These are phyloP conservation scores for Pleurotus giganteus DNA, from an alignment of 768 basidiomycete genomes.

Conservation along the genomic window DNA sequence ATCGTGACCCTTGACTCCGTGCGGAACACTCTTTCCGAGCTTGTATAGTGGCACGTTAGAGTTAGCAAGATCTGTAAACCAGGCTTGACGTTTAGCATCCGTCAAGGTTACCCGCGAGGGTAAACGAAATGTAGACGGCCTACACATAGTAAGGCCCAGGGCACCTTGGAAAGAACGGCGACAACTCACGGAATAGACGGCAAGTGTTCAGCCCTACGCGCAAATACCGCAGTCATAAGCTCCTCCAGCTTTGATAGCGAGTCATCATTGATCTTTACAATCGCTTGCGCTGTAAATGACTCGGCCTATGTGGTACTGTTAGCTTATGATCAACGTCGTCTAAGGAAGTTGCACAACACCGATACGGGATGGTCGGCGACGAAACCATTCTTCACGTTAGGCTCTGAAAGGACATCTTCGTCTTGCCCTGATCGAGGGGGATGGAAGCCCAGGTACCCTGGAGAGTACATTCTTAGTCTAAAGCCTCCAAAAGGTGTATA, in stretches of 20 bases:
- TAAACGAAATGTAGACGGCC: conserved; percentile 70
- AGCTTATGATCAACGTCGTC: conserved; percentile 3
- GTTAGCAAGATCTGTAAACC: conserved; percentile 83
- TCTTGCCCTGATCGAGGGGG: conserved; percentile 75
- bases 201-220: conserved; percentile 54
- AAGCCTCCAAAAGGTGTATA: background rate
- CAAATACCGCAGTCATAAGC: conserved; percentile 75
- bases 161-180: background rate
- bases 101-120: conserved; percentile 82
- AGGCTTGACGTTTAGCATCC: conserved; percentile 73
- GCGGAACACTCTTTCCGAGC: conserved; percentile 81
- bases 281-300: conserved; percentile 57
- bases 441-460: conserved; percentile 76
- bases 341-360: conserved; percentile 36
- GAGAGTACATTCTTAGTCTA: background rate
- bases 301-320: conserved; percentile 44
- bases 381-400: conserved; percentile 67
- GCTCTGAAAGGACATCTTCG: conserved; percentile 68
- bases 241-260: conserved; percentile 63
- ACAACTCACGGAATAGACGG: conserved; percentile 62
- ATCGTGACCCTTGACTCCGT: conserved; percentile 83
- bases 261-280: conserved; percentile 48
- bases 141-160: conserved; percentile 19
- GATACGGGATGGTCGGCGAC: conserved; percentile 49
- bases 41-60: conserved; percentile 78